phyloP scores from a whole-genome alignment of 176 grass and related monocot species.

The Metroxylon sagu region DNA sequence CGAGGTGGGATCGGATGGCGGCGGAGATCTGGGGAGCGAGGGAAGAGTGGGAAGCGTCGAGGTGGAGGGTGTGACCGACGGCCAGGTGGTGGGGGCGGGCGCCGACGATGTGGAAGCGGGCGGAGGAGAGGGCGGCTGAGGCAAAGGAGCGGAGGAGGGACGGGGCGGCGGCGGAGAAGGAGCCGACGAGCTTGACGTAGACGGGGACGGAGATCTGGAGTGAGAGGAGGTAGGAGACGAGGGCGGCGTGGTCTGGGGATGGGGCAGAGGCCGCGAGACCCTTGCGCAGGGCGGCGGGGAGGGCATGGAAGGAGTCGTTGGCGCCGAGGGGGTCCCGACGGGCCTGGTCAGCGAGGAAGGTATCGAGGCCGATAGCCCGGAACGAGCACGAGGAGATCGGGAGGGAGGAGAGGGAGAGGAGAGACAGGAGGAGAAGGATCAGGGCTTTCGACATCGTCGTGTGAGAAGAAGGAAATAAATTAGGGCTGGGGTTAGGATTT shows the following conservation, averaged over 20 bases:
- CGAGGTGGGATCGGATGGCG: conserved; percentile 12
- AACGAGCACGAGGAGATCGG: neutral
- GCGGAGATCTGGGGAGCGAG: conserved; percentile 18
- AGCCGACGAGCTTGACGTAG: conserved; percentile 46
- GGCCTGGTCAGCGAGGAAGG: conserved; percentile 40
- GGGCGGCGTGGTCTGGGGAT: conserved; percentile 4
- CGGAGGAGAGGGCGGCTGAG: conserved; percentile 33
- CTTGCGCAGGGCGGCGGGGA: conserved; percentile 22
- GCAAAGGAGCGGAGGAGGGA: conserved; percentile 30
- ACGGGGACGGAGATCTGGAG: conserved; percentile 38
- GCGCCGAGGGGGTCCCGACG: conserved; percentile 30
- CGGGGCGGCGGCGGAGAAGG: conserved; percentile 33
- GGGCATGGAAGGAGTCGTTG: conserved; percentile 49
- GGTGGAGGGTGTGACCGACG: conserved; percentile 35
- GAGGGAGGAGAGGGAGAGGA: conserved; percentile 7
- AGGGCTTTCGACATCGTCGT: conserved; percentile 30
- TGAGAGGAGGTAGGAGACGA: conserved; percentile 39
- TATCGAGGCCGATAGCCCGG: conserved; percentile 35
- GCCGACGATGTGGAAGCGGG: conserved; percentile 39
- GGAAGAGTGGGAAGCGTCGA: conserved; percentile 25
- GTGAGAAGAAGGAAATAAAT: neutral
- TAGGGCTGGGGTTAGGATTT: no score
- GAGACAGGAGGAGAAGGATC: neutral
- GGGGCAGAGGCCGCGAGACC: conserved; percentile 20
- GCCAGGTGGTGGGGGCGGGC: conserved; percentile 39